Evolutionary conservation across 768 basidiomycete species (phyloP).

Genomic region (Mycena metata): DNA sequence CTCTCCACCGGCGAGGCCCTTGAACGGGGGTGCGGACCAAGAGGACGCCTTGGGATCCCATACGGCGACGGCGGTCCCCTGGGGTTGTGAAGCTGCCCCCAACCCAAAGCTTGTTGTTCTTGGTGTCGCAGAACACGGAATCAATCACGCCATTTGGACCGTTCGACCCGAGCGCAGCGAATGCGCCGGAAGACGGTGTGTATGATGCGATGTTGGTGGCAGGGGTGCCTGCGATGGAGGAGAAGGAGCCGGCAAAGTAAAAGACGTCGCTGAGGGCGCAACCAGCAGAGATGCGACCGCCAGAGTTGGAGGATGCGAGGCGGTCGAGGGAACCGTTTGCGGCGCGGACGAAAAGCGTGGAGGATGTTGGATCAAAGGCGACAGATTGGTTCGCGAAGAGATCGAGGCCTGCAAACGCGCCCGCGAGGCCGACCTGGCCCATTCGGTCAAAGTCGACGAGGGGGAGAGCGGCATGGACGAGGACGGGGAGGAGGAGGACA

Average conservation of each 20-base stretch:
- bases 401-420: conserved; percentile 90
- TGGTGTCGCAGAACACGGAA: conserved; percentile 82
- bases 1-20: conserved; percentile 80
- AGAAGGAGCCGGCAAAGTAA: conserved; percentile 89
- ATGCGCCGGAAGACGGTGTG: conserved; percentile 65
- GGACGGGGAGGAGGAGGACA: conserved; percentile 47
- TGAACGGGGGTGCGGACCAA: conserved; percentile 87
- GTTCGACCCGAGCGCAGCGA: conserved; percentile 72
- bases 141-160: conserved; percentile 84
- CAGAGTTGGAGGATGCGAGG: conserved; percentile 83
- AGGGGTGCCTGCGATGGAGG: conserved; percentile 70
- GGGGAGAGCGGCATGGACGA: conserved; percentile 60
- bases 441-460: conserved; percentile 83
- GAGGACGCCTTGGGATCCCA: conserved; percentile 73
- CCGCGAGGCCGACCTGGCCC: conserved; percentile 91
- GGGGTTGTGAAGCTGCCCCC: conserved; percentile 84
- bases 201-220: conserved; percentile 86
- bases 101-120: conserved; percentile 78
- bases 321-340: conserved; percentile 74
- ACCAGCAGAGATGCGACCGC: conserved; percentile 81
- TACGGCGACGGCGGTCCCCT: conserved; percentile 74
- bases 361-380: conserved; percentile 77
- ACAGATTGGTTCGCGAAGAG: conserved; percentile 72
- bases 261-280: conserved; percentile 78
- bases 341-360: conserved; percentile 78